Evolutionary conservation across 2,329 filamentous ascomycete genomes (phyloP).

Genomic region (Monascus ruber): DNA sequence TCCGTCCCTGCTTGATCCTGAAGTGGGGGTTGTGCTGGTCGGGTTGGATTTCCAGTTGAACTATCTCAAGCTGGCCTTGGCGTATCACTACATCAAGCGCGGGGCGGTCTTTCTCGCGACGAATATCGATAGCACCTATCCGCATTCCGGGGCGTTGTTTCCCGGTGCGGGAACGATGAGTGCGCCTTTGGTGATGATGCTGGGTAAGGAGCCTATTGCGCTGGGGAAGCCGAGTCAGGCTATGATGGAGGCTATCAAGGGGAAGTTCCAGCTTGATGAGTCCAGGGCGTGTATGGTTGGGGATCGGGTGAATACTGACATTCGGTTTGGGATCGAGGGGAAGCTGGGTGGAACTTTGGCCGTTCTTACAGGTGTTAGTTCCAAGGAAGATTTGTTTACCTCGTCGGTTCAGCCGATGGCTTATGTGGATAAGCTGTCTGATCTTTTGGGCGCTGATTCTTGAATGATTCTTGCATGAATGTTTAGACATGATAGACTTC

Average conservation of each 20-base stretch:
- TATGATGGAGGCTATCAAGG: conserved; percentile 99
- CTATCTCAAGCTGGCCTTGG: conserved; percentile 80
- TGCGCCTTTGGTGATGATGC: conserved; percentile 65
- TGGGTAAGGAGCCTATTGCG: conserved; percentile 57
- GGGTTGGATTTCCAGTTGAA: conserved; percentile 92
- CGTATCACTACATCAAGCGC: conserved; percentile 68
- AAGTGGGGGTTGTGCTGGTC: conserved; percentile 79
- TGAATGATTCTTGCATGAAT: not conserved
- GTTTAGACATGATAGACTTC: not conserved
- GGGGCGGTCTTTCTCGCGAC: conserved; percentile 86
- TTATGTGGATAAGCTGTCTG: conserved; percentile 75
- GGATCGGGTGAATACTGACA: conserved; percentile 88
- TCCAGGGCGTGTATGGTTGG: conserved; percentile 88
- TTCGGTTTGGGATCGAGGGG: conserved; percentile 86
- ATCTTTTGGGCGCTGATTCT: conserved; percentile 43
- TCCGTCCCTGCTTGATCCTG: conserved; percentile 64
- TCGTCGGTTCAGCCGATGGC: conserved; percentile 62
- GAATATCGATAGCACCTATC: conserved; percentile 83
- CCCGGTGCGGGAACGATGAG: conserved; percentile 80
- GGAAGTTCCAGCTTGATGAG: conserved; percentile 82
- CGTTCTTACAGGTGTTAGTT: conserved; percentile 77
- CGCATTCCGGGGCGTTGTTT: conserved; percentile 70
- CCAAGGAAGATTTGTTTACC: conserved; percentile 73
- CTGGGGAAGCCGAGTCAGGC: conserved; percentile 93
- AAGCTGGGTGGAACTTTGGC: conserved; percentile 81